Percentiles rank a stretch among this genome's conserved stretches.
phyloP scores from a whole-genome alignment of 1,284 basidiomycete genomes.

The Ustilago curta region DNA sequence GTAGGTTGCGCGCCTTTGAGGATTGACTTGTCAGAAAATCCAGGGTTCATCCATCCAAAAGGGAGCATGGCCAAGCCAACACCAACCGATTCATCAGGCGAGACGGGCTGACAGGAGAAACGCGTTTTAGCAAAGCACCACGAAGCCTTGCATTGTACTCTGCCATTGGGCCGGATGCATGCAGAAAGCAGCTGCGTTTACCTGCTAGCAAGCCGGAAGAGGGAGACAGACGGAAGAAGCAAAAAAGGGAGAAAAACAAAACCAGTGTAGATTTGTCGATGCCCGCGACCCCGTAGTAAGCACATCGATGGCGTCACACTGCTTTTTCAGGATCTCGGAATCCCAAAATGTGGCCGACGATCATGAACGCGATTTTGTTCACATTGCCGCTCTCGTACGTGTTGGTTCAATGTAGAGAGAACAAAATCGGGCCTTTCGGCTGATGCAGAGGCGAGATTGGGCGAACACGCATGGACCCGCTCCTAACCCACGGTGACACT shows the following conservation, averaged over 20 bases:
- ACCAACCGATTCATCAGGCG: background rate
- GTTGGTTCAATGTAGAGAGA: no score
- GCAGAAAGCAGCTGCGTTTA: background rate
- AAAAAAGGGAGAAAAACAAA: background rate
- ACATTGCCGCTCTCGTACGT: background rate
- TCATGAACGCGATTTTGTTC: background rate
- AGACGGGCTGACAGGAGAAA: background rate
- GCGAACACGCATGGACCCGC: no score
- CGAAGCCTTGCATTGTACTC: no score
- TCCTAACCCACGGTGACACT: no score
- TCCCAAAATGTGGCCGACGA: no score
- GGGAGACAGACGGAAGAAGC: background rate
- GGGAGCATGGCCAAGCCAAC: background rate
- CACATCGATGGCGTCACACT: slow-evolving; percentile 29
- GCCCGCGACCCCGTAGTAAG: slow-evolving; percentile 8
- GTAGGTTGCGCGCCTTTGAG: background rate
- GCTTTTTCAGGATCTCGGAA: no score
- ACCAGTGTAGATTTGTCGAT: slow-evolving; percentile 18
- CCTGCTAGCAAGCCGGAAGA: background rate
- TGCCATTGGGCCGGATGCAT: no score
- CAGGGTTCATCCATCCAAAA: slow-evolving; percentile 3
- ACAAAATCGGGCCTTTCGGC: no score
- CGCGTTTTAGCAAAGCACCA: no score
- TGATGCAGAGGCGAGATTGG: no score
- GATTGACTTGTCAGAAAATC: background rate